Conservation (phyloP, 495 filamentous ascomycete genomes). For the Glonium stellatum region DNA sequence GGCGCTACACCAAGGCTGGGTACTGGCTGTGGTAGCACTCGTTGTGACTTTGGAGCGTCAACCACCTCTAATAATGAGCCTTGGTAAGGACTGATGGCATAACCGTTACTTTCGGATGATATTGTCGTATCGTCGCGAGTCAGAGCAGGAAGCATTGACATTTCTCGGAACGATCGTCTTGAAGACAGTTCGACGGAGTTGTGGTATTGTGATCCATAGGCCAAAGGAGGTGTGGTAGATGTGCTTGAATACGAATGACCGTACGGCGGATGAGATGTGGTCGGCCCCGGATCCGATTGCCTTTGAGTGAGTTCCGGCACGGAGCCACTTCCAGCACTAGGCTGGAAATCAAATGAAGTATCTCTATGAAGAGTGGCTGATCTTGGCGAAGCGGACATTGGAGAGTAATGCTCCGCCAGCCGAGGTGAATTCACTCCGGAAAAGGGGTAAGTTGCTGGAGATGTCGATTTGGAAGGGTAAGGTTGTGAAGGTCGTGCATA, state of each 20-base stretch:
- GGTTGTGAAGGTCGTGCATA: constrained; percentile 7
- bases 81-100: constrained; percentile 5
- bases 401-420: constrained; percentile 21
- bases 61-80: constrained; percentile 6
- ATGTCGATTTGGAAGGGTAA: constrained; percentile 19
- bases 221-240: constrained; percentile 9
- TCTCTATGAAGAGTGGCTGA: constrained; percentile 18
- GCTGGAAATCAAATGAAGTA: constrained; percentile 10
- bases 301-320: background rate
- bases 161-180: constrained; percentile 12
- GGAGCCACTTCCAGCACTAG: background rate
- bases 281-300: background rate
- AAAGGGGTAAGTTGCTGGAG: constrained; percentile 15
- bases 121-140: constrained; percentile 29
- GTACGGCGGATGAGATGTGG: too few species aligned
- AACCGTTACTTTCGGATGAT: constrained; percentile 22
- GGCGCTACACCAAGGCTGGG: constrained; percentile 16
- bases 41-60: constrained; percentile 16
- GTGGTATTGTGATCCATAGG: constrained; percentile 11
- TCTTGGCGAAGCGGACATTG: constrained; percentile 24
- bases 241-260: background rate
- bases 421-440: constrained; percentile 21
- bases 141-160: constrained; percentile 18
- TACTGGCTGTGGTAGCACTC: constrained; percentile 26
- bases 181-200: constrained; percentile 16